A percentile compares a stretch with the other conserved stretches of the same genome.
phyloP scores from a whole-genome alignment of 2,329 filamentous ascomycete species.

The Pyrenophora tritici-repentis region DNA sequence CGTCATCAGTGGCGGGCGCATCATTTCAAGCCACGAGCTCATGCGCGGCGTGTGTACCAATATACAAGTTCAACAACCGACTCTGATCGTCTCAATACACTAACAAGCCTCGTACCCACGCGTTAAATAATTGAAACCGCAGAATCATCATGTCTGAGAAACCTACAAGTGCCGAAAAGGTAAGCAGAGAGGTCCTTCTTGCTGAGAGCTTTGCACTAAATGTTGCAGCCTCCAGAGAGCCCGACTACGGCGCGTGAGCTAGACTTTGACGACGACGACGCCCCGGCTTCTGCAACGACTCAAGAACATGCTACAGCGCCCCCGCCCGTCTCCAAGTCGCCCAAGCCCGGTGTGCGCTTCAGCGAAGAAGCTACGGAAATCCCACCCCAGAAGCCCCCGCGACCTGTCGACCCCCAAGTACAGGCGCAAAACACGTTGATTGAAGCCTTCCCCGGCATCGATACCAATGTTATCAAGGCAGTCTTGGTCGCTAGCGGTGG shows the following conservation, averaged over 20 bases:
- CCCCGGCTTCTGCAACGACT: constrained; percentile 44
- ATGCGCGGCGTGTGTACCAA: constrained; percentile 11
- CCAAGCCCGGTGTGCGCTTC: constrained; percentile 54
- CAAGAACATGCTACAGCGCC: constrained; percentile 40
- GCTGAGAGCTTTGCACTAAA: constrained; percentile 1
- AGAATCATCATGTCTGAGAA: constrained; percentile 27
- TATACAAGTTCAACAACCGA: constrained; percentile 5
- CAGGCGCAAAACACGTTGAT: constrained; percentile 87
- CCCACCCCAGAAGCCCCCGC: constrained; percentile 78
- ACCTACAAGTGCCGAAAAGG: constrained; percentile 16
- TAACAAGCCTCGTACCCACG: neutral
- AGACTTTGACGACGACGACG: constrained; percentile 63
- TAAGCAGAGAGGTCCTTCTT: neutral
- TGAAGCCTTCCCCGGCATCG: constrained; percentile 90
- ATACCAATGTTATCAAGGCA: constrained; percentile 79
- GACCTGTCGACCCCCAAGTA: constrained; percentile 78
- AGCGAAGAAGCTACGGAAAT: constrained; percentile 54
- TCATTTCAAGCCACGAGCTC: constrained; percentile 16
- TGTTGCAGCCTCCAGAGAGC: constrained; percentile 33
- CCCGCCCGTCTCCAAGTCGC: constrained; percentile 45
- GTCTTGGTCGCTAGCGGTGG: constrained; percentile 85
- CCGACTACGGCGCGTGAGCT: constrained; percentile 60
- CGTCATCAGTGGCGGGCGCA: constrained; percentile 20
- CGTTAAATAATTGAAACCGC: neutral
- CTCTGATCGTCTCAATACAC: neutral